Base-by-base conservation (phyloP, 768 basidiomycete species). In the Trametes cingulata region DNA sequence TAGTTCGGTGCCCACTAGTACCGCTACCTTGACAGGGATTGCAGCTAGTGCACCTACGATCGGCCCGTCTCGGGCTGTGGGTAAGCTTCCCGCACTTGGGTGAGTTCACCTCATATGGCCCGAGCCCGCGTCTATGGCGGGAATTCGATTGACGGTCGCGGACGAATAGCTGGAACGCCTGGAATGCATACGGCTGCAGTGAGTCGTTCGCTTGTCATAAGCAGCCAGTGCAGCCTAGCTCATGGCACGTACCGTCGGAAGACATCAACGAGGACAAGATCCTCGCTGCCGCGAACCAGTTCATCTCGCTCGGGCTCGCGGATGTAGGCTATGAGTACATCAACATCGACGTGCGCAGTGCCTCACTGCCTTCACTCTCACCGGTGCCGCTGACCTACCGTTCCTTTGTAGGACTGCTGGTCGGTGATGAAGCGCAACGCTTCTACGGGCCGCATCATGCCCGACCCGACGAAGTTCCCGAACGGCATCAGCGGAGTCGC, bases 381-480 rank as follows among this genome's bases (percentile, higher is more conserved):
- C 13, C 39, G 15, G 50, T 2, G 7, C 27, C 33, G 40, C 12
- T 39, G 3, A 40, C 33, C 17, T 45, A 49, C 41, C 42, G 22
- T 14, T 6, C 43, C n/a, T n/a, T 7, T 46, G 17, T 53, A 82
- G 81, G 82, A 83, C 60, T 81, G 80, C 61, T 83, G 82, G 82
- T 65, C 80, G 4, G 64, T 73, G 29, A 75, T 61, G 67, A 55
- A 65, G 12, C 79, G 82, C 22, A 71, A 82, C 63, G 25, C 78
- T 14, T 72, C 67, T 1, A 81, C 77, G 8, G 68, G 74, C 5
- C 71, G 72, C 33, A 81, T 82, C 6, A 71, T 79, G 3, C 80
- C 83, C 2, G 82, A 84, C 66, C 72, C 77, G n/a, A 68, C 61
- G 40, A 85, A 82, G 61, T 85, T 85, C 65, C 82, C 83, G 0